These are phyloP conservation scores for Psophocarpus tetragonolobus DNA, from an alignment of 306 rosid genomes.

Conservation along the genomic window DNA sequence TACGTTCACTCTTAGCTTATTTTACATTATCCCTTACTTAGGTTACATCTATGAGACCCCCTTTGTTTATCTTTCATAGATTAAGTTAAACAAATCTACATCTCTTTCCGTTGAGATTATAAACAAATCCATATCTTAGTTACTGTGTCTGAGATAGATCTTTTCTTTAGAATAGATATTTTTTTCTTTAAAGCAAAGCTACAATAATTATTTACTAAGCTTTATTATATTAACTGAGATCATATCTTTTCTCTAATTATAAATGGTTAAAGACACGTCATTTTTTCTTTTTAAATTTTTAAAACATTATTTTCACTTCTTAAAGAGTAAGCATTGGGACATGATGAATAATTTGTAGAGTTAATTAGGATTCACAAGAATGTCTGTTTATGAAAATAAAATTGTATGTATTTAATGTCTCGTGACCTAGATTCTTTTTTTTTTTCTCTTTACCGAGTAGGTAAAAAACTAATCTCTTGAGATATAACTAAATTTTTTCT, in stretches of 20 bases:
- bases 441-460: no score
- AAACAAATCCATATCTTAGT: constrained; percentile 41
- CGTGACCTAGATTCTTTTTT: not conserved
- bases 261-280: not conserved
- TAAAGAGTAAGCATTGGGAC: not conserved
- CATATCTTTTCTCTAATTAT: not conserved
- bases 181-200: not conserved
- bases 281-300: not conserved
- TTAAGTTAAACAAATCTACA: constrained; percentile 6
- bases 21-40: constrained; percentile 72
- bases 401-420: not conserved
- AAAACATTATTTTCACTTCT: not conserved
- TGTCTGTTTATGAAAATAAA: not conserved
- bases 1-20: constrained; percentile 40
- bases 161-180: not conserved
- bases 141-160: not conserved
- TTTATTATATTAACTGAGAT: not conserved
- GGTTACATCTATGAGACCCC: constrained; percentile 45
- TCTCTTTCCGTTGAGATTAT: not conserved
- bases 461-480: not conserved
- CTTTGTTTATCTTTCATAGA: not conserved
- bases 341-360: not conserved
- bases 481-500: no score
- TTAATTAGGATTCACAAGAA: not conserved
- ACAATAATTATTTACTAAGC: not conserved